Conservation (phyloP, 129 eudicot genomes). For the Deinandra increscens region DNA sequence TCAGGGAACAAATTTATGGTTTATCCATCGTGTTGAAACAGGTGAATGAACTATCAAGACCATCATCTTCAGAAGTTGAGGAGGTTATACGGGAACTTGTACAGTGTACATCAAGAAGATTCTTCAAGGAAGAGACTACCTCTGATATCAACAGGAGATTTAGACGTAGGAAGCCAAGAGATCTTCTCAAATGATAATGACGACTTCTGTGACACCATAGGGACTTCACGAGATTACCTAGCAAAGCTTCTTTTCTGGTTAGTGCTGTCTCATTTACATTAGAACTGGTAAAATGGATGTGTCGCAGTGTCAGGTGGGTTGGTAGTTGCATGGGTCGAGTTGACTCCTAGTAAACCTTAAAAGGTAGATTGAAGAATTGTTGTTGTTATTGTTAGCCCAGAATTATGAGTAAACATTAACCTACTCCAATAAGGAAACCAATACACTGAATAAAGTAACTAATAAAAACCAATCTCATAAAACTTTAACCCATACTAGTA, state of each 20-base stretch:
- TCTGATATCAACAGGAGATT: slow-evolving; percentile 33
- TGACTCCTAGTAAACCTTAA: neutral
- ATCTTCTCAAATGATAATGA: slow-evolving; percentile 38
- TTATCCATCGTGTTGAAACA: slow-evolving; percentile 32
- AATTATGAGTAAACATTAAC: too few relatives aligned
- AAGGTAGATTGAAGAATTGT: neutral
- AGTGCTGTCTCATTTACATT: slow-evolving; percentile 32
- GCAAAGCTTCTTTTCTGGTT: slow-evolving; percentile 96
- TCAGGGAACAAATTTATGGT: neutral
- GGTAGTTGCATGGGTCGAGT: slow-evolving; percentile 1
- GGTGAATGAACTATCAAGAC: slow-evolving; percentile 80
- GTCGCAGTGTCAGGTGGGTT: neutral
- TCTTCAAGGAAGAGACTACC: slow-evolving; percentile 53
- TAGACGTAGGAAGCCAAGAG: slow-evolving; percentile 34
- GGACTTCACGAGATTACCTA: slow-evolving; percentile 83
- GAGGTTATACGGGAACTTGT: slow-evolving; percentile 81
- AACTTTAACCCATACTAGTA: too few relatives aligned
- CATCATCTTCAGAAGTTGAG: slow-evolving; percentile 85
- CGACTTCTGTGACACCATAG: slow-evolving; percentile 50
- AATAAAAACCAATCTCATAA: too few relatives aligned
- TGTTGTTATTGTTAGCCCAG: neutral
- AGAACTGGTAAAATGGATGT: slow-evolving; percentile 1
- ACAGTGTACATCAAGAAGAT: slow-evolving; percentile 46
- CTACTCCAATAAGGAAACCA: too few relatives aligned
- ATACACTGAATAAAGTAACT: too few relatives aligned